Conservation (phyloP, 1,139 yeast species). For the Kluyveromyces sp. region DNA sequence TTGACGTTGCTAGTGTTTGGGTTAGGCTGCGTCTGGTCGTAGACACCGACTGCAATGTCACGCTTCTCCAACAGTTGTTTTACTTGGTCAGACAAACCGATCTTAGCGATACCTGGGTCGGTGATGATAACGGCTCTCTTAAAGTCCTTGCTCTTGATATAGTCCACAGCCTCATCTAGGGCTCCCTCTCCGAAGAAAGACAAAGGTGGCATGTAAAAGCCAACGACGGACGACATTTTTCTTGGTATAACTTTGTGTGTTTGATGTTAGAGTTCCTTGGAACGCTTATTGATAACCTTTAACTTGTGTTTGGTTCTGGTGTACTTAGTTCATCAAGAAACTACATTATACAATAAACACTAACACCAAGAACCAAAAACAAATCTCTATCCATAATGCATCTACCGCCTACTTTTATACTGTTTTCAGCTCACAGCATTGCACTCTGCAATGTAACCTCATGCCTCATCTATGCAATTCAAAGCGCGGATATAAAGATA, state of each 20-base stretch:
- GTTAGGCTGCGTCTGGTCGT: conserved; percentile 20
- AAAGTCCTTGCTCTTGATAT: conserved; percentile 14
- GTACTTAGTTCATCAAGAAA: too few species aligned
- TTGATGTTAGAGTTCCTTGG: too few species aligned
- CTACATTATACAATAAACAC: too few species aligned
- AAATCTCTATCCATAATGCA: too few species aligned
- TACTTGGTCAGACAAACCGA: conserved; percentile 17
- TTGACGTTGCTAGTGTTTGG: conserved; percentile 16
- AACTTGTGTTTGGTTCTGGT: too few species aligned
- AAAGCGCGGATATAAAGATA: too few species aligned
- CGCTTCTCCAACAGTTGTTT: conserved; percentile 13
- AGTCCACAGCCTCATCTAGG: conserved; percentile 16
- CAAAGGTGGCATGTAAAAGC: conserved; percentile 19
- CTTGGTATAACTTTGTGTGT: background rate
- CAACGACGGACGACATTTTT: conserved; percentile 13
- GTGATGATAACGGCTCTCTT: conserved; percentile 17
- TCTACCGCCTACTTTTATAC: too few species aligned
- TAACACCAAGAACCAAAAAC: too few species aligned
- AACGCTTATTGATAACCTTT: too few species aligned
- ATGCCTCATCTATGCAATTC: too few species aligned
- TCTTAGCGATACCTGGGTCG: conserved; percentile 20
- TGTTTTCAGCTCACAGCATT: too few species aligned
- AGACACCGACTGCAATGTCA: conserved; percentile 14
- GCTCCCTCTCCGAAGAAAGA: conserved; percentile 22
- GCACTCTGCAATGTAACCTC: too few species aligned